phyloP scores from a whole-genome alignment of 805 yeast species.

The Nakazawaea wyomingensis region DNA sequence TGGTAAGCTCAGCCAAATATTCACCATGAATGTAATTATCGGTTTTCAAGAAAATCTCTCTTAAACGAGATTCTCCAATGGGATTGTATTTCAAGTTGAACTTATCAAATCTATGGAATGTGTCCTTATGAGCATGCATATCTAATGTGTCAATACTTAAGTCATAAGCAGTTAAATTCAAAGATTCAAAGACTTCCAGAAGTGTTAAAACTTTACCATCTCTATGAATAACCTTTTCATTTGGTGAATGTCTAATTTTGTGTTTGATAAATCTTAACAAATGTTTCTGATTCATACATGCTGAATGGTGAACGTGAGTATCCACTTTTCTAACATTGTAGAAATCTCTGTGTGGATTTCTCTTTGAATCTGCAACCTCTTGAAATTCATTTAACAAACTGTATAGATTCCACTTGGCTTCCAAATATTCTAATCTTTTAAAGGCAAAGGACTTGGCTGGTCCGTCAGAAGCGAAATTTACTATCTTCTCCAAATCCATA shows the following conservation, averaged over 20 bases:
- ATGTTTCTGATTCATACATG: conserved; percentile 99
- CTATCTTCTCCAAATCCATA: conserved; percentile 70
- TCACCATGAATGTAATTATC: conserved; percentile 87
- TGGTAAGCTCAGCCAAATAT: conserved; percentile 89
- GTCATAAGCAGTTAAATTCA: conserved; percentile 90
- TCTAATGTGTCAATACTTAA: conserved; percentile 93
- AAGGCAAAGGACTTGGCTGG: conserved; percentile 96
- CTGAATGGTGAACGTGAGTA: conserved; percentile 98
- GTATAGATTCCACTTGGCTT: conserved; percentile 95
- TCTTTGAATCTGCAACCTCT: conserved; percentile 84
- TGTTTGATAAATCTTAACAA: conserved; percentile 89
- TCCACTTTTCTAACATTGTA: conserved; percentile 96
- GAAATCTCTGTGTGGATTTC: conserved; percentile 95
- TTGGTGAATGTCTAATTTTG: conserved; percentile 79
- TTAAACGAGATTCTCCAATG: conserved; percentile 92
- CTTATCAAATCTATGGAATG: conserved; percentile 96
- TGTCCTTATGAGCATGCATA: conserved; percentile 98
- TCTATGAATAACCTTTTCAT: conserved; percentile 89
- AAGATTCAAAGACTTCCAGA: conserved; percentile 85
- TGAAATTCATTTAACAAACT: conserved; percentile 84
- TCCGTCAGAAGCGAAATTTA: conserved; percentile 82
- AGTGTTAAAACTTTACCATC: conserved; percentile 86
- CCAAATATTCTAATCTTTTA: conserved; percentile 86
- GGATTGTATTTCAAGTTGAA: conserved; percentile 97
- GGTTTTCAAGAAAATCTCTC: conserved; percentile 94